Percentiles rank a stretch among this genome's conserved stretches.
Conservation (phyloP, 1,284 basidiomycete genomes). For the Papiliotrema flavescens region DNA sequence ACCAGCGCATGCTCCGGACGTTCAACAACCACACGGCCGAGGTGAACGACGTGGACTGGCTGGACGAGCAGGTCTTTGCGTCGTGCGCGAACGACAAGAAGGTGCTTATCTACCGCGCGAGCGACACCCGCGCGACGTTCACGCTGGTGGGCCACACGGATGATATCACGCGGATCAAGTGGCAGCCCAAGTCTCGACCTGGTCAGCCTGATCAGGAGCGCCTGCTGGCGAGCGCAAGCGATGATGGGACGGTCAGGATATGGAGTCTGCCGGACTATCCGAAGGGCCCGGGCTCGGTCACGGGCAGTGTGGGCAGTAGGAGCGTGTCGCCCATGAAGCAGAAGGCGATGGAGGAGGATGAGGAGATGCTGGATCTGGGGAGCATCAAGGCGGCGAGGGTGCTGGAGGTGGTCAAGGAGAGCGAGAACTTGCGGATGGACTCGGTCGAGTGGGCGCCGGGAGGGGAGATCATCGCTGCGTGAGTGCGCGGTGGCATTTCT, state of each 20-base stretch:
- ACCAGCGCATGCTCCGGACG: conserved; percentile 23
- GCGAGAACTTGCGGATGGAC: conserved; percentile 43
- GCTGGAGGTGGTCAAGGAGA: conserved; percentile 32
- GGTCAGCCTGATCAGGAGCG: conserved; percentile 8
- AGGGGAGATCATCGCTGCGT: conserved; percentile 43
- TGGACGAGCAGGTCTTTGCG: conserved; percentile 44
- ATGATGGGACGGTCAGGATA: conserved; percentile 41
- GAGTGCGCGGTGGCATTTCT: conserved; percentile 12
- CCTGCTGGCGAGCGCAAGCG: conserved; percentile 36
- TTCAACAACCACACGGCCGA: conserved; percentile 42
- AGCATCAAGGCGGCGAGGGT: conserved; percentile 31
- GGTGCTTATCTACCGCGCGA: conserved; percentile 36
- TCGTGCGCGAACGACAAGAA: conserved; percentile 42
- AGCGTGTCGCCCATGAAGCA: conserved; percentile 3
- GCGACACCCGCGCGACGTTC: conserved; percentile 33
- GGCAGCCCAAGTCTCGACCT: conserved; percentile 25
- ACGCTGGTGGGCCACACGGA: conserved; percentile 43
- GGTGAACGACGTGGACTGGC: conserved; percentile 47
- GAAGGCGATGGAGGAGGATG: conserved; percentile 14
- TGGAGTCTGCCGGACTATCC: conserved; percentile 41
- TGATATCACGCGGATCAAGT: conserved; percentile 39
- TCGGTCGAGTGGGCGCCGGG: conserved; percentile 38
- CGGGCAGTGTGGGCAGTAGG: conserved; percentile 2
- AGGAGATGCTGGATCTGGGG: conserved; percentile 8
- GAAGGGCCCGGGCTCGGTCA: conserved; percentile 15